Evolutionary conservation across 257 asterid genomes (phyloP).

Genomic region (Penstemon newberryi): DNA sequence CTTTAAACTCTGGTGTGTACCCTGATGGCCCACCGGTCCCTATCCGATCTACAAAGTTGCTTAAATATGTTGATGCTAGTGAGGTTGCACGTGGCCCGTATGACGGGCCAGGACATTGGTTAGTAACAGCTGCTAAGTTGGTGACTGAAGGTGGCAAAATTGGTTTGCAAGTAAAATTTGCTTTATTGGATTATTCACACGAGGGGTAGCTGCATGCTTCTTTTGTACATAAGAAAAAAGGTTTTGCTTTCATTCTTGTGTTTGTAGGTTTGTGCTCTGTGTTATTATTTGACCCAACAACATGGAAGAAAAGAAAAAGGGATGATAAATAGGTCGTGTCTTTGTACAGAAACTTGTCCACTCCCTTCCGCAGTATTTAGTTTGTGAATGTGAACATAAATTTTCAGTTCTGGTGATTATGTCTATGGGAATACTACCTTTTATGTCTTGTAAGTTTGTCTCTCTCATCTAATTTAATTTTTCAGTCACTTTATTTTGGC

Average conservation of each 20-base stretch:
- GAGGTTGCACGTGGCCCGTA: slow-evolving; percentile 88
- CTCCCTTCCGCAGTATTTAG: not conserved
- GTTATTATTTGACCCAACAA: slow-evolving; percentile 24
- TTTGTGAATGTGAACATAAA: not conserved
- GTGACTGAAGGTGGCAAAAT: slow-evolving; percentile 79
- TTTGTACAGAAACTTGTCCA: slow-evolving; percentile 20
- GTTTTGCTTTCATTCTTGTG: not conserved
- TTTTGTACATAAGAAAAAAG: slow-evolving; percentile 33
- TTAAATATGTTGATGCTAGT: slow-evolving; percentile 64
- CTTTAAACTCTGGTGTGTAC: slow-evolving; percentile 85
- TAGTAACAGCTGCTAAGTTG: slow-evolving; percentile 91
- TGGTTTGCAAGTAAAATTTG: slow-evolving; percentile 92
- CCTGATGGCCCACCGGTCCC: slow-evolving; percentile 98
- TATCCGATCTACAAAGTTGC: slow-evolving; percentile 64
- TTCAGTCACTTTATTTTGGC: too few relatives aligned
- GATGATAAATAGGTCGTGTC: not conserved
- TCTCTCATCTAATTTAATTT: too few relatives aligned
- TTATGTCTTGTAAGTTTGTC: too few relatives aligned
- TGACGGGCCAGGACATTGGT: slow-evolving; percentile 94
- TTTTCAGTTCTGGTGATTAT: too few relatives aligned
- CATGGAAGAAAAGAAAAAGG: not conserved
- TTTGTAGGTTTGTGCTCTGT: slow-evolving; percentile 7
- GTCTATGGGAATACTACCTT: too few relatives aligned
- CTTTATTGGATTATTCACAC: slow-evolving; percentile 68
- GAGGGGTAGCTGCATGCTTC: slow-evolving; percentile 34